These are phyloP conservation scores for Pyrrhoderma noxium DNA, from an alignment of 1,284 basidiomycete genomes.

Conservation along the genomic window DNA sequence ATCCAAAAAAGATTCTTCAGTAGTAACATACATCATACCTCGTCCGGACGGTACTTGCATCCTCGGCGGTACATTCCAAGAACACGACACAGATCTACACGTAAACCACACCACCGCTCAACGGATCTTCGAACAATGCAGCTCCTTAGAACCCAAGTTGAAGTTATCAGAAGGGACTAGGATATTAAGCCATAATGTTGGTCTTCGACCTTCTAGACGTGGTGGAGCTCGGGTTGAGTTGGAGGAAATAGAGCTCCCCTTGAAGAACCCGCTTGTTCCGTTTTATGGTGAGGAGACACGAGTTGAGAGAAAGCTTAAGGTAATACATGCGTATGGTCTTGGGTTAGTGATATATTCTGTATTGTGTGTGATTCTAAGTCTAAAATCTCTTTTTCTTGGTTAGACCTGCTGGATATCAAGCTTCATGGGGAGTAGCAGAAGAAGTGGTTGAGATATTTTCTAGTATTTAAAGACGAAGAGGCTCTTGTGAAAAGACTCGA, in stretches of 20 bases:
- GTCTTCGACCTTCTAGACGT: constrained; percentile 61
- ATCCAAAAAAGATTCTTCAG: constrained; percentile 2
- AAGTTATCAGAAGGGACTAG: constrained; percentile 30
- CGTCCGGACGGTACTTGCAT: constrained; percentile 43
- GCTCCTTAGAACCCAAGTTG: constrained; percentile 33
- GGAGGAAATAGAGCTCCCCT: constrained; percentile 39
- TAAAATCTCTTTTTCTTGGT: background rate
- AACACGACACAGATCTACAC: constrained; percentile 41
- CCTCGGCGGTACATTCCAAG: constrained; percentile 50
- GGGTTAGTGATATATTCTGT: constrained; percentile 26
- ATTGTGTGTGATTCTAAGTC: constrained; percentile 4
- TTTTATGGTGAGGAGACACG: constrained; percentile 26
- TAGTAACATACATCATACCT: constrained; percentile 47
- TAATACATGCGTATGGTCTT: constrained; percentile 69
- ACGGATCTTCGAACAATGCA: constrained; percentile 39
- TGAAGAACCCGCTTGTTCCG: constrained; percentile 27
- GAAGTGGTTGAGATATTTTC: constrained; percentile 27
- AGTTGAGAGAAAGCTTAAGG: constrained; percentile 36
- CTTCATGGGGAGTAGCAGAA: constrained; percentile 28
- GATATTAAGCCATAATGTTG: constrained; percentile 56
- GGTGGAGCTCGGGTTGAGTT: constrained; percentile 65
- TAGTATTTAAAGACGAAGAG: background rate
- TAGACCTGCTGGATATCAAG: constrained; percentile 27
- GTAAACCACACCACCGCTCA: constrained; percentile 36
- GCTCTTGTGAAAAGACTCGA: background rate